Evolutionary conservation across 208 protist species (phyloP), one percentile per base, ranked within the genome.

Genomic region (Giardia duodenalis): DNA sequence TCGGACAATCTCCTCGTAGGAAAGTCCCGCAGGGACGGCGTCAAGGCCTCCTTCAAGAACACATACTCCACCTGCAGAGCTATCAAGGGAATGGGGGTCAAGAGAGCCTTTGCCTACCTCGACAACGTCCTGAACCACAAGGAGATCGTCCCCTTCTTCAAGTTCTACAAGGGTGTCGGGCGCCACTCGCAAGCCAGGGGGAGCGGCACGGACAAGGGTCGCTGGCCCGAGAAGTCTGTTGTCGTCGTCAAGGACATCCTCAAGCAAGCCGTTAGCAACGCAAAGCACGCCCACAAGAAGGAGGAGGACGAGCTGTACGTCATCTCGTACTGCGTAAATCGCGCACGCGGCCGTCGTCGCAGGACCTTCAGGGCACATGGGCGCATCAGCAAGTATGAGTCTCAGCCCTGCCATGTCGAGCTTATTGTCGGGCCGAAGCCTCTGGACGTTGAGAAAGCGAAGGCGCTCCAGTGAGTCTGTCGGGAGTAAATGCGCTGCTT

Each of bases 171-270:
- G 39, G 88, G 88, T n/a, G 2, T 2, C 88, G 10, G 43, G 2
- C 1, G 88, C 10, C 88, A 91, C n/a, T n/a, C 88, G n/a, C 43
- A 91, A 48, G 88, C 88, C 1, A 91, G 47, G 10, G n/a, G 2
- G 42, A 48, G 43, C 22, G 88, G 88, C 2, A 91, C 45, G 1
- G 43, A 46, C 88, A 2, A 2, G n/a, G 88, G 88, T 48, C 1
- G 88, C 10, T 91, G 2, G 43, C 88, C 88, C 4, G 88, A 91
- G 45, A 91, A 91, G 88, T 91, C 88, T 48, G 88, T 91, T 45
- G 4, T 1, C 4, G 0, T 91, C 44, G 88, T 91, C 4, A 46
- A 2, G 44, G 44, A 91, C 45, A 22, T 91, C 88, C 46, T 91
- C 4, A 47, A 47, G 10, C 44, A 91, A n/a, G 88, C 88, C 4